These are phyloP conservation scores for Trichoderma breve DNA, from an alignment of 2,329 filamentous ascomycete genomes.

Conservation along the genomic window DNA sequence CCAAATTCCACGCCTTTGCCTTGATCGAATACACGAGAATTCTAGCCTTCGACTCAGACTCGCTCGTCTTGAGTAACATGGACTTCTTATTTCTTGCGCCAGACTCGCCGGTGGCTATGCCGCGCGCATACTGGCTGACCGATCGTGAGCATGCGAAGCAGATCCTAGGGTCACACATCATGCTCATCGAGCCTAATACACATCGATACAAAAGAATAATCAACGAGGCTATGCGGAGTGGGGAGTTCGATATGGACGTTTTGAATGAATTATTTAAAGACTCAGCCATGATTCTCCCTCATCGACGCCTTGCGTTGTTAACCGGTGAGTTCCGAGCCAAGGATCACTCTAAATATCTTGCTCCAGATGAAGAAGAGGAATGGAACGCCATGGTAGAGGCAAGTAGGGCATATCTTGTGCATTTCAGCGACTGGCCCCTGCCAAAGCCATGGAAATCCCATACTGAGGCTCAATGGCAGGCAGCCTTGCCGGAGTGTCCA, in stretches of 20 bases:
- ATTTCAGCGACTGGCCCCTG: constrained; percentile 70
- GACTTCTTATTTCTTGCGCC: background rate
- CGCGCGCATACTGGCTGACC: background rate
- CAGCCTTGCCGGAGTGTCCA: background rate
- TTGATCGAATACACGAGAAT: background rate
- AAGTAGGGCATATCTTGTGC: constrained; percentile 57
- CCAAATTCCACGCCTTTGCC: background rate
- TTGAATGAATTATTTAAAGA: background rate
- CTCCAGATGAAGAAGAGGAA: constrained; percentile 39
- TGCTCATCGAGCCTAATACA: background rate
- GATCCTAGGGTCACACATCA: background rate
- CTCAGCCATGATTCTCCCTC: background rate
- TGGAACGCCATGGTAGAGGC: constrained; percentile 52
- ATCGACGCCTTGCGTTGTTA: background rate
- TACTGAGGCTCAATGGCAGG: background rate
- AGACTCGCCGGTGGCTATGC: background rate
- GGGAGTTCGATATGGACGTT: background rate
- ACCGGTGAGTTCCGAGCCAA: background rate
- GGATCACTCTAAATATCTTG: background rate
- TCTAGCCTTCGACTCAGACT: background rate
- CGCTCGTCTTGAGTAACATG: background rate
- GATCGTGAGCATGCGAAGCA: background rate
- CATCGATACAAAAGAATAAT: background rate
- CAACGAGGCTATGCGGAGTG: background rate
- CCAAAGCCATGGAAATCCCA: constrained; percentile 53